A percentile compares a stretch with the other conserved stretches of the same genome.
Evolutionary conservation across 768 basidiomycete genomes (phyloP).

Genomic region (Rhizopogon vulgaris): DNA sequence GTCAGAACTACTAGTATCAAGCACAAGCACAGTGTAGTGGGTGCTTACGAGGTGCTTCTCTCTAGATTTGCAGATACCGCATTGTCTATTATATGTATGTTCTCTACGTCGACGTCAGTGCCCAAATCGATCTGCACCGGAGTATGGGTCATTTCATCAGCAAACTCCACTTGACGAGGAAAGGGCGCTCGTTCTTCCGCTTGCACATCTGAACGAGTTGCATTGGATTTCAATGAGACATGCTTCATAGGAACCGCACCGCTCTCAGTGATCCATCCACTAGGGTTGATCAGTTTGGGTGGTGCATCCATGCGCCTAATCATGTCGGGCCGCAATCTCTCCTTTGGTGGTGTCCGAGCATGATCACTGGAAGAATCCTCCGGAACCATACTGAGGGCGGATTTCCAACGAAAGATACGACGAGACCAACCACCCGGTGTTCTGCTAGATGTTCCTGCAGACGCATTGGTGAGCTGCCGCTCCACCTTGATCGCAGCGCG

Average conservation of each 20-base stretch:
- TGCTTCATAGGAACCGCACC: conserved; percentile 19
- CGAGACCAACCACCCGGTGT: conserved; percentile 16
- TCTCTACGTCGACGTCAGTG: background rate
- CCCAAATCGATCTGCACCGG: background rate
- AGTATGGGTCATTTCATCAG: background rate
- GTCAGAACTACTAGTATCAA: conserved; percentile 3
- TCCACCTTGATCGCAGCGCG: conserved; percentile 17
- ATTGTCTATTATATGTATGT: background rate
- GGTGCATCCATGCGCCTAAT: conserved; percentile 67
- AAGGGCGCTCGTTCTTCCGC: conserved; percentile 2
- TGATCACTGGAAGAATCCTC: conserved; percentile 17
- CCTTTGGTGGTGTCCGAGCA: conserved; percentile 15
- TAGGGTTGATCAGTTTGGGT: conserved; percentile 68
- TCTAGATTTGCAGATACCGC: background rate
- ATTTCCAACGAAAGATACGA: conserved; percentile 24
- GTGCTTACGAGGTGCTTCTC: background rate
- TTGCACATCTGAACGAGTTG: conserved; percentile 1
- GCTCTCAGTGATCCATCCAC: conserved; percentile 59
- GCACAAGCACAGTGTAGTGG: background rate
- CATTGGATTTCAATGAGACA: background rate
- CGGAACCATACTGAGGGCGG: conserved; percentile 17
- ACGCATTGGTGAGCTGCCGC: conserved; percentile 14
- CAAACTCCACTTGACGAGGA: background rate
- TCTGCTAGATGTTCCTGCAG: conserved; percentile 5
- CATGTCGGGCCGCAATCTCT: conserved; percentile 60